phyloP scores from a whole-genome alignment of 2,329 filamentous ascomycete genomes.

The Xylaria polymorpha region DNA sequence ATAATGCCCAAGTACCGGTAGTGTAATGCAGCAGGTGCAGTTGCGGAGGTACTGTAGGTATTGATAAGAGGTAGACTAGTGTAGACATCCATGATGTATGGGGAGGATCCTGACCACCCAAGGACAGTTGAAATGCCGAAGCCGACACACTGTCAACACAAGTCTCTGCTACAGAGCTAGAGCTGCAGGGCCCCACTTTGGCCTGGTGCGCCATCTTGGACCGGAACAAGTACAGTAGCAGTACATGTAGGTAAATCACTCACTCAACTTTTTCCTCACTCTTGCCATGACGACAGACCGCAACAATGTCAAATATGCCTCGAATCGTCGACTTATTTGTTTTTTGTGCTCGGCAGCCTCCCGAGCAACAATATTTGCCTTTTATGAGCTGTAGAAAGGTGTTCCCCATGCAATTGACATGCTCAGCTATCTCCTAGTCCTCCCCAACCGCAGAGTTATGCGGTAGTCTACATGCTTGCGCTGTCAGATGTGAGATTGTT shows the following conservation, averaged over 20 bases:
- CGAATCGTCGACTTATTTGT: conserved; percentile 20
- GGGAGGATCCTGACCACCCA: conserved; percentile 13
- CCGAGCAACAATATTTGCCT: neutral
- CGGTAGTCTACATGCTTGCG: neutral
- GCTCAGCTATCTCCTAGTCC: conserved; percentile 1
- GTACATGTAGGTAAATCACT: conserved; percentile 44
- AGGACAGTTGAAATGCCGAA: conserved; percentile 16
- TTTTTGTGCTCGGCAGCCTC: conserved; percentile 15
- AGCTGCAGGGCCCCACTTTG: conserved; percentile 28
- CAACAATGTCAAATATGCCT: conserved; percentile 38
- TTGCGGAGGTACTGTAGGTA: neutral
- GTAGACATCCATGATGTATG: no score
- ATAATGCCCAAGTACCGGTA: neutral
- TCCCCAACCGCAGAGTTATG: conserved; percentile 9
- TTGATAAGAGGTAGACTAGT: conserved; percentile 33
- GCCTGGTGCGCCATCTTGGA: conserved; percentile 26
- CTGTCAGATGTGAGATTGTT: conserved; percentile 35
- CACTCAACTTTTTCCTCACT: conserved; percentile 39
- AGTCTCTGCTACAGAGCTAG: conserved; percentile 30
- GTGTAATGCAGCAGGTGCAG: neutral
- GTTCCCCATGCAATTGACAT: conserved; percentile 29
- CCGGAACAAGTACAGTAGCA: conserved; percentile 21
- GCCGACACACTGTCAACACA: conserved; percentile 26
- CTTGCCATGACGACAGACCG: conserved; percentile 42
- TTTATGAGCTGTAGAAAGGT: neutral